These are phyloP conservation scores for Tilletia setariae DNA, from an alignment of 1,284 basidiomycete species.

Conservation along the genomic window DNA sequence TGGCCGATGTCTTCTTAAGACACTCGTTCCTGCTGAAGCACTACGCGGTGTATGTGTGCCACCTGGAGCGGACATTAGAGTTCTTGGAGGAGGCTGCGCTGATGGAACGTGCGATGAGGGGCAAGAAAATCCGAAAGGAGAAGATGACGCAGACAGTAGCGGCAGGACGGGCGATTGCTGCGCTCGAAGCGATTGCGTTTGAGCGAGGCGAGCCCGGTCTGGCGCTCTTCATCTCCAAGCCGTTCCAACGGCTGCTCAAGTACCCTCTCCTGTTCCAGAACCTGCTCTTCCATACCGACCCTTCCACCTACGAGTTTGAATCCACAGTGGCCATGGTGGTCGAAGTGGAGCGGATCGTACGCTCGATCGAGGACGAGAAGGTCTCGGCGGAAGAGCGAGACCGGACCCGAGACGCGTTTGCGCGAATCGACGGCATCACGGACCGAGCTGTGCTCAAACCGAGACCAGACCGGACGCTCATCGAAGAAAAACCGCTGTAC, in stretches of 20 bases:
- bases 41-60: slow-evolving; percentile 40
- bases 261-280: slow-evolving; percentile 98
- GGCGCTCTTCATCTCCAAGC: slow-evolving; percentile 89
- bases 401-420: slow-evolving; percentile 87
- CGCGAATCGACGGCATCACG: slow-evolving; percentile 82
- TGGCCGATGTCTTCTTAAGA: slow-evolving; percentile 43
- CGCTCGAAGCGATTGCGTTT: slow-evolving; percentile 71
- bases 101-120: slow-evolving; percentile 45
- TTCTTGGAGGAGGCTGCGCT: slow-evolving; percentile 44
- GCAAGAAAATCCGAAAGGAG: slow-evolving; percentile 42
- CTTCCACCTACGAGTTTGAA: slow-evolving; percentile 94
- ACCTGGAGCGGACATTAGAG: slow-evolving; percentile 43
- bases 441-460: slow-evolving; percentile 68
- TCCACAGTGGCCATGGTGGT: slow-evolving; percentile 92
- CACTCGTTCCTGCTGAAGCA: slow-evolving; percentile 39
- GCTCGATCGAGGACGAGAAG: slow-evolving; percentile 96
- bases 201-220: slow-evolving; percentile 88
- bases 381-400: slow-evolving; percentile 91
- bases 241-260: slow-evolving; percentile 92
- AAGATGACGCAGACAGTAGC: slow-evolving; percentile 43
- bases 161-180: slow-evolving; percentile 47
- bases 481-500: slow-evolving; percentile 71
- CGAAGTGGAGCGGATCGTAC: slow-evolving; percentile 89
- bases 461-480: slow-evolving; percentile 78
- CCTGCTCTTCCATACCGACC: slow-evolving; percentile 74